Evolutionary conservation across 1,284 basidiomycete species (phyloP), one percentile per base, ranked within the genome.

Genomic region (Sanghuangporus sanghuang): DNA sequence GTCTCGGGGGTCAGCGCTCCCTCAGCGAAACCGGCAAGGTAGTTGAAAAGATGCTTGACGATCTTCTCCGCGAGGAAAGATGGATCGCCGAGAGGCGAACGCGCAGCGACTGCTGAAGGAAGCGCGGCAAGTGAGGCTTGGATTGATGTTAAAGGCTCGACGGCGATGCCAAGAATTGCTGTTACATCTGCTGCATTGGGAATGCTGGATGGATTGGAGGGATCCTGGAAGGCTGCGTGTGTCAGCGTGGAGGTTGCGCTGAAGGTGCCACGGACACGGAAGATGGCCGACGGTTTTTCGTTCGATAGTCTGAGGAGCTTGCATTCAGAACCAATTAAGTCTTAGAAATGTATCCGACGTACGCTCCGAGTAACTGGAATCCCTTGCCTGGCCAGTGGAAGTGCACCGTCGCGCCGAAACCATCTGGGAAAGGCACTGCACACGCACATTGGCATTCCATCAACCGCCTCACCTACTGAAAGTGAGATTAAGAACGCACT

Each of bases 251-350:
- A 66, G 63, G 77, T 72, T 8, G 83, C 73, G n/a, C 79, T 77
- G 74, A 85, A 89, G 54, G 81, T 85, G 57, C 83, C 87, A 8
- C 89, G 85, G 16, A 96, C 81, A 16, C 93, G 89, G 78, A 95
- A 96, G 70, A 97, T 95, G 1, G 93, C 89, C 1, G 93, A 95
- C 0, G 94, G 94, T 72, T 96, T 96, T 21, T 90, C 87, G 73
- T 95, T 95, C 2, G 93, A 94, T 42, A 97, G 80, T 80, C 93
- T 95, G 68, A 3, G 59, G 27, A 27, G 14, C 16, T 18, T 27
- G 59, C 57, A 57, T 21, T 54, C 52, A 61, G 42, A 54, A 16
- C 50, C 35, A 12, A 57, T 46, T 18, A 54, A 42, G 23, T n/a
- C 44, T 21, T 53, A 36, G 42, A 32, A 36, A 18, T 42, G 35